These are phyloP conservation scores for Bipolaris victoriae DNA, from an alignment of 2,329 filamentous ascomycete genomes.

Conservation along the genomic window DNA sequence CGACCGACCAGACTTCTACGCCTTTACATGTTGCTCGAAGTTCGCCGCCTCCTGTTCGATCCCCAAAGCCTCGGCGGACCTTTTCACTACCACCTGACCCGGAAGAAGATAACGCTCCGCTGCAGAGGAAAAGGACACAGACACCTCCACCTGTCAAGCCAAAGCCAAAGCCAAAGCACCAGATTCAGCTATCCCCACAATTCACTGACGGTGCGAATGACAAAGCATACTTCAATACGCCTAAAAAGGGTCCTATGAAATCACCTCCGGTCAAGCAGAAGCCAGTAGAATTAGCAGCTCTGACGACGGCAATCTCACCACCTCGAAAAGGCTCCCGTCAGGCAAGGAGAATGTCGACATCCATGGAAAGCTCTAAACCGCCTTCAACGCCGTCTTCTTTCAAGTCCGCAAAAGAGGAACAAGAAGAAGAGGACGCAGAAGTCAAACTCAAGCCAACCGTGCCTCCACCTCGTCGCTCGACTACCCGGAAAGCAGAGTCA, in stretches of 20 bases:
- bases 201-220: constrained; percentile 24
- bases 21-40: constrained; percentile 30
- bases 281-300: constrained; percentile 27
- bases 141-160: constrained; percentile 38
- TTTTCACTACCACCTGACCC: constrained; percentile 40
- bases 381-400: constrained; percentile 44
- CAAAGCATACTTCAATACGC: constrained; percentile 22
- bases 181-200: constrained; percentile 23
- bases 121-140: constrained; percentile 28
- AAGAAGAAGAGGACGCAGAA: constrained; percentile 36
- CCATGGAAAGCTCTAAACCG: constrained; percentile 34
- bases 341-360: constrained; percentile 32
- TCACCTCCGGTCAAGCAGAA: constrained; percentile 36
- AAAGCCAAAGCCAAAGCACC: constrained; percentile 43
- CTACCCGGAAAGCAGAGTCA: constrained; percentile 19
- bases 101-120: constrained; percentile 17
- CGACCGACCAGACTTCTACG: constrained; percentile 19
- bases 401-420: constrained; percentile 45
- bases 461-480: constrained; percentile 47
- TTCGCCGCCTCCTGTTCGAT: constrained; percentile 45
- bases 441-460: constrained; percentile 40
- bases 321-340: constrained; percentile 25
- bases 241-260: constrained; percentile 33
- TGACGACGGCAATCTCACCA: constrained; percentile 27
- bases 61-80: constrained; percentile 52